Base-by-base conservation (phyloP, 257 asterid genomes). In the Primulina eburnea region DNA sequence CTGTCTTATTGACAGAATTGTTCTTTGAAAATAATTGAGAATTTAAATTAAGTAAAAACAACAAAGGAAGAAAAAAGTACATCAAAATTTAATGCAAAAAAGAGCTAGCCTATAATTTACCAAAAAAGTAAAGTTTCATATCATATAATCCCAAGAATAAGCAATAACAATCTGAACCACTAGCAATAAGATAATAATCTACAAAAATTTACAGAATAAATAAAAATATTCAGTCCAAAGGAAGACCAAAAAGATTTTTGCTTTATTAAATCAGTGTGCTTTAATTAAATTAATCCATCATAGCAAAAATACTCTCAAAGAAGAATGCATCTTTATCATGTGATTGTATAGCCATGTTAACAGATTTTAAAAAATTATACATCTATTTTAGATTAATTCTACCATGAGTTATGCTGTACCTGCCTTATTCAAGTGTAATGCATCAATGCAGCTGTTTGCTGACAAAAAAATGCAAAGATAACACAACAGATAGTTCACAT, bases 11-110 rank as follows among this genome's bases (percentile, higher is more conserved):
- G 18, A 26, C 14, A 20, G 29, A 56, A 32, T 34, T 59, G 62
- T 10, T 34, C 61, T 37, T 52, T 58, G 33, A 28, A 71, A n/a
- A 66, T 8, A 14, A 64, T 6, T 16, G n/a, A 57, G 28, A 55
- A 61, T 12, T 11, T n/a, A n/a, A 37, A 2, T 37, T 1, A 20
- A 62, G 14, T 5, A 50, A 37, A 8, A 60, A 14, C 5, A n/a
- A 61, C 6, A 18, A 24, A 65, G 26, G 24, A 64, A 55, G 30
- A 28, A 28, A 3, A 28, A 28, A 55, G 14, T 50, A 52, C 28
- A 62, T 43, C 57, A 29, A 40, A 62, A 71, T 62, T 43, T 52
- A 60, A 67, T 6, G 59, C 34, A 68, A 32, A 63, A 57, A 28
- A 38, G n/a, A 69, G 24, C 66, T 18, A n/a, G n/a, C n/a, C n/a